Base-by-base conservation (phyloP, 768 basidiomycete species). In the Pisolithus albus region DNA sequence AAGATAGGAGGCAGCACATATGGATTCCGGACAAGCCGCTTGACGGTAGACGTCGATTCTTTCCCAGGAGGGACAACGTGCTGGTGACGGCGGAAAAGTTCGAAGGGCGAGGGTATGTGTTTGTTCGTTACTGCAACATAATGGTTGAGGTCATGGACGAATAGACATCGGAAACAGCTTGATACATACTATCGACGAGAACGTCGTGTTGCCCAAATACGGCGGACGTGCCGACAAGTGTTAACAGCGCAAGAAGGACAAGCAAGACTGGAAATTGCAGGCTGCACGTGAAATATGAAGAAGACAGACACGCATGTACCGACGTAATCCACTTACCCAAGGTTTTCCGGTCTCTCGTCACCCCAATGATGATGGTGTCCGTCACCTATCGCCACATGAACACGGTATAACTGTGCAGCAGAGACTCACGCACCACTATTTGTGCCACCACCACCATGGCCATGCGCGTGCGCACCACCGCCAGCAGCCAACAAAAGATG, bases 401-500 rank as follows among this genome's bases (percentile, higher is more conserved):
- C 19, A 28, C 13, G 30, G 23, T n/a, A n/a, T n/a, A n/a, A n/a
- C 66, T 11, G 63, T 30, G 40, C 30, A 19, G 7, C 42, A 4
- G 43, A 28, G 49, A 40, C 13, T 36, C 49, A 43, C 15, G 26
- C 48, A 6, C 49, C 55, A 43, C 46, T 52, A 49, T 68, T 73
- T 52, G 76, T 73, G 32, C 83, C 81, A 52, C 84, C 81, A 58
- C 86, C 80, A 58, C 80, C 78, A 36, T 68, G 67, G 1, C 71
- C 74, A 19, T 77, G 74, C 82, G 75, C 90, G 86, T 23, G 92
- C 16, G 34, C 34, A 66, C 50, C 91, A 81, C 57, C 92, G 86
- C 81, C 87, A 7, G 80, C 78, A 44, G 83, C 83, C 40, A 97
- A 74, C 15, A 99, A 65, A 38, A 96, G 67, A 69, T 95, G 93